A percentile compares a stretch with the other conserved stretches of the same genome.
Evolutionary conservation across 345 rosid genomes (phyloP).

Genomic region (Brassica carinata): DNA sequence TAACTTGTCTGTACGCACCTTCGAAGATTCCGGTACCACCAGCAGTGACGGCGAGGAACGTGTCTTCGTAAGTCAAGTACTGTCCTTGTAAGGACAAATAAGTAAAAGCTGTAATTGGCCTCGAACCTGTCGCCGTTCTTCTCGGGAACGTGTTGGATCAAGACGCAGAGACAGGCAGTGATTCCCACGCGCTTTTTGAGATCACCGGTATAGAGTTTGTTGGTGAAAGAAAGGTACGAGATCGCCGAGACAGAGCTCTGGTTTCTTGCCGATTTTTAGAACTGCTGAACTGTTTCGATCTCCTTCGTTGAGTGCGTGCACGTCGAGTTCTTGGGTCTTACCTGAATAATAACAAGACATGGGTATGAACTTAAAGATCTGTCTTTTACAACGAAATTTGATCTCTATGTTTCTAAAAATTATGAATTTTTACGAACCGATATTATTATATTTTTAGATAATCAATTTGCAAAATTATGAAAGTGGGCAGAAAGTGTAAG

Average conservation of each 20-base stretch:
- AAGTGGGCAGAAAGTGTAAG: not conserved
- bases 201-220: slow-evolving; percentile 84
- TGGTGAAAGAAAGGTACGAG: slow-evolving; percentile 74
- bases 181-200: slow-evolving; percentile 75
- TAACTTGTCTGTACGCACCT: too few species aligned
- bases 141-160: slow-evolving; percentile 57
- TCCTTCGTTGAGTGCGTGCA: slow-evolving; percentile 87
- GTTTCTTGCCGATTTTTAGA: slow-evolving; percentile 73
- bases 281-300: slow-evolving; percentile 85
- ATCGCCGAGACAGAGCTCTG: slow-evolving; percentile 84
- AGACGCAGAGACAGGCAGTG: slow-evolving; percentile 75
- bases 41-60: slow-evolving; percentile 52
- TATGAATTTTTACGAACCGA: not conserved
- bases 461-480: too few species aligned
- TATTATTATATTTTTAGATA: too few species aligned
- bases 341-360: slow-evolving; percentile 34
- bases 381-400: too few species aligned
- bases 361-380: too few species aligned
- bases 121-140: slow-evolving; percentile 58
- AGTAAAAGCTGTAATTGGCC: slow-evolving; percentile 79
- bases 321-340: slow-evolving; percentile 62
- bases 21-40: slow-evolving; percentile 71
- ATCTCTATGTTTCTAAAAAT: too few species aligned
- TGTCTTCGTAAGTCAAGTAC: slow-evolving; percentile 66
- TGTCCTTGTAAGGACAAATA: slow-evolving; percentile 68